phyloP scores from a whole-genome alignment of 768 basidiomycete genomes.

The Sporobolomyces phaffii region DNA sequence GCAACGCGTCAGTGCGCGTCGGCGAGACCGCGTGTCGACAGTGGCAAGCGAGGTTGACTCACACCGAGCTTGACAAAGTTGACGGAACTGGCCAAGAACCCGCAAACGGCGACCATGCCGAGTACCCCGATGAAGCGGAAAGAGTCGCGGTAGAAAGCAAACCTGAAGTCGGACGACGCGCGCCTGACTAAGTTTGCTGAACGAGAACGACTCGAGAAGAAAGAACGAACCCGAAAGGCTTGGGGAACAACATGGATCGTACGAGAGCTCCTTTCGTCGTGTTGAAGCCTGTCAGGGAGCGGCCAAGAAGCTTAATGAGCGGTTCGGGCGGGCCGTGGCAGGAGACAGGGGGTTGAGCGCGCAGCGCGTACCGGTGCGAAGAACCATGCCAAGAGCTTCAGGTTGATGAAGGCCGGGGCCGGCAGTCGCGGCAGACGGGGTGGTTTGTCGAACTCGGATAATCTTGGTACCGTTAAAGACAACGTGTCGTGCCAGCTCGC shows the following conservation, averaged over 20 bases:
- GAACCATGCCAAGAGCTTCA: constrained; percentile 52
- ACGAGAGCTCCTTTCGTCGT: constrained; percentile 95
- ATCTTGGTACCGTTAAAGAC: constrained; percentile 85
- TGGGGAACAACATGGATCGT: constrained; percentile 96
- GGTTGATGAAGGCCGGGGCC: constrained; percentile 1
- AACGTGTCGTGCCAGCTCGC: constrained; percentile 71
- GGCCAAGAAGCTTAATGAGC: neutral
- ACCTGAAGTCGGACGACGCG: constrained; percentile 44
- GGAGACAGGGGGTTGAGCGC: too few relatives aligned
- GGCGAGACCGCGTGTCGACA: neutral
- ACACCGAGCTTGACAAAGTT: constrained; percentile 89
- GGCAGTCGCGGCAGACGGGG: constrained; percentile 37
- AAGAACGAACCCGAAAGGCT: constrained; percentile 65
- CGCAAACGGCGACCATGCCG: constrained; percentile 79
- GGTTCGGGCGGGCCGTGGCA: too few relatives aligned
- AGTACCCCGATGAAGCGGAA: constrained; percentile 75
- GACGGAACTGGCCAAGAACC: constrained; percentile 83
- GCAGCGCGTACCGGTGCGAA: constrained; percentile 63
- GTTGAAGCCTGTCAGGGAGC: constrained; percentile 58
- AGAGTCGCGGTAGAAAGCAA: constrained; percentile 88
- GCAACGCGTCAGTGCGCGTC: constrained; percentile 12
- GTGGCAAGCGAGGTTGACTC: constrained; percentile 43
- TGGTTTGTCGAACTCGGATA: constrained; percentile 59
- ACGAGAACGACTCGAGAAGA: too few relatives aligned
- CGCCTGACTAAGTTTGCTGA: too few relatives aligned